Evolutionary conservation across 1,284 basidiomycete species (phyloP).

Genomic region (Cutaneotrichosporon sp.): DNA sequence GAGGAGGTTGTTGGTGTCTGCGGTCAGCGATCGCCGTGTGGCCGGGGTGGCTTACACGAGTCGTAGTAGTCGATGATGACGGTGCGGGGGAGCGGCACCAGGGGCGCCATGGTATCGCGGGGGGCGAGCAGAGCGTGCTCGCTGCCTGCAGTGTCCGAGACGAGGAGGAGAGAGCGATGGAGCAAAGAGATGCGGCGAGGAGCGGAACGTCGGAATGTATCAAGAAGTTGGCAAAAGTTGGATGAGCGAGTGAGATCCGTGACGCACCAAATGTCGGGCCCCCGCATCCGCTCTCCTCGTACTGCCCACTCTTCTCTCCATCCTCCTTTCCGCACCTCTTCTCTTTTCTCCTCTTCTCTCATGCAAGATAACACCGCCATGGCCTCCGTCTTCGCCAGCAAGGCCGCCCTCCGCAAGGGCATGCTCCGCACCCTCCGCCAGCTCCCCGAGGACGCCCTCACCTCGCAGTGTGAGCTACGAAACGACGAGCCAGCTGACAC

Average conservation of each 20-base stretch:
- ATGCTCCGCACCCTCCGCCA: slow-evolving; percentile 41
- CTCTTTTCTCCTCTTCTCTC: neutral
- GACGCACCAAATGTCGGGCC: too few relatives aligned
- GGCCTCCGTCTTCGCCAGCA: slow-evolving; percentile 36
- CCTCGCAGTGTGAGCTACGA: slow-evolving; percentile 48
- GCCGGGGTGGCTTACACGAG: slow-evolving; percentile 44
- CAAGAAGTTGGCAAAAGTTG: slow-evolving; percentile 1
- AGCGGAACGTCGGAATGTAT: neutral
- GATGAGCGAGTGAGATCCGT: too few relatives aligned
- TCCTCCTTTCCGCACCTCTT: neutral
- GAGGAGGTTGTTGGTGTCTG: slow-evolving; percentile 55
- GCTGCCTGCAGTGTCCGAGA: too few relatives aligned
- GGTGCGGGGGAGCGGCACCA: slow-evolving; percentile 50
- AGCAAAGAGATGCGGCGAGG: too few relatives aligned
- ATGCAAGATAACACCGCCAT: slow-evolving; percentile 25
- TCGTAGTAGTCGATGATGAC: slow-evolving; percentile 55
- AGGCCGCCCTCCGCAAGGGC: slow-evolving; percentile 39
- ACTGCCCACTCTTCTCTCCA: neutral
- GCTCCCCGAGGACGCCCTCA: slow-evolving; percentile 37
- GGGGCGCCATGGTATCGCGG: neutral
- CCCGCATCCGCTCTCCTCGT: neutral
- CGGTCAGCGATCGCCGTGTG: neutral
- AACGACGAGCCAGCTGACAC: too few relatives aligned
- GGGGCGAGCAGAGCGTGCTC: neutral
- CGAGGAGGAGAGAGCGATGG: neutral